Evolutionary conservation across 2,329 filamentous ascomycete species (phyloP), one percentile per base, ranked within the genome.

Genomic region (Paraphaeosphaeria sporulosa): DNA sequence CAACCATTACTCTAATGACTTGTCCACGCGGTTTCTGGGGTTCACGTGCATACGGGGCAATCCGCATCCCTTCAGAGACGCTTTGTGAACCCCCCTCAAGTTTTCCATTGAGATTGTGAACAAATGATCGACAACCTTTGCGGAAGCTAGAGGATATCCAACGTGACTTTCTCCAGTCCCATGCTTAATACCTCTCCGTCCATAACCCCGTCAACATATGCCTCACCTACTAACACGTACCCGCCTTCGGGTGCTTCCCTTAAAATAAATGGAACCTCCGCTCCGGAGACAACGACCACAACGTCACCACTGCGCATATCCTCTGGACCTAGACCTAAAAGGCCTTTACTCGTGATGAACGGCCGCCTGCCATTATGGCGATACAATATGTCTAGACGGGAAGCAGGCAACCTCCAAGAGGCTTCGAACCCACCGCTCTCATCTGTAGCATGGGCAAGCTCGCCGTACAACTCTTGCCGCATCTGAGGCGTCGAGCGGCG

Each of bases 161-260:
- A 46, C 10, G 51, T 44, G 34, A 47, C 19, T 19, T 38, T 40
- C 21, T 56, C 43, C 27, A 27, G 6, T 21, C 42, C 44, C 43
- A 23, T 56, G 13, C 13, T 19, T 43, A 48, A 36, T 3, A 56
- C 44, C 42, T 56, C 53, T 23, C 53, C 53, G 17, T 56, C 53
- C 53, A 56, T 56, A 25, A 56, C 23, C 17, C 53, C 53, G 30
- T 48, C 23, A 7, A 48, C 53, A 19, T 56, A 56, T 17, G 53
- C 53, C 44, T 48, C 43, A 17, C 53, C 43, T 9, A 56, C 42
- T 38, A 56, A 48, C 34, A 27, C n/a, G 46, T 47, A 56, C 1
- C 42, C 32, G 2, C 53, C 53, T 19, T 48, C 30, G 15, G 17
- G 15, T 19, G 5, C 13, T 27, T 48, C 32, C 17, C 53, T 56